Conservation (phyloP, 2,329 filamentous ascomycete species). For the Magnaporthales sp. region DNA sequence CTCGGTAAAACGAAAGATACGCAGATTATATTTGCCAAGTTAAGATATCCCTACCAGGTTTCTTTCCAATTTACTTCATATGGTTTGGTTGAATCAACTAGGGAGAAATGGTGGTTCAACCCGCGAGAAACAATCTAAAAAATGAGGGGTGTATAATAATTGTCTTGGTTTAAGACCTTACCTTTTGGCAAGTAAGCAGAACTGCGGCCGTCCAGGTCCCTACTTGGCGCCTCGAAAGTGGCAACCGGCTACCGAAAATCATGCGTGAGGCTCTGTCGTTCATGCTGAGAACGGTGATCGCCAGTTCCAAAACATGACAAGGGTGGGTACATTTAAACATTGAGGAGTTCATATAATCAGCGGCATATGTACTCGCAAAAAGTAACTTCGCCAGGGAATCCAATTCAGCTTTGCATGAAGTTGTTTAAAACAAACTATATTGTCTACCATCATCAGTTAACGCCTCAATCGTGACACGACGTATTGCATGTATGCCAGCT, state of each 20-base stretch:
- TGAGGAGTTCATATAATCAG: neutral
- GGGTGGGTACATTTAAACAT: neutral
- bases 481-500: neutral
- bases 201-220: neutral
- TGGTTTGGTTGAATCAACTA: neutral
- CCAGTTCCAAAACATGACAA: neutral
- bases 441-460: neutral
- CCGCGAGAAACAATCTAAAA: neutral
- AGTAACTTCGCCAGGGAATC: neutral
- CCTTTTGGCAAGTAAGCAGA: neutral
- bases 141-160: neutral
- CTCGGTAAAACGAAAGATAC: neutral
- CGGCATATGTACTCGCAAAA: neutral
- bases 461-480: neutral
- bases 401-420: neutral
- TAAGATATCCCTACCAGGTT: too few relatives aligned
- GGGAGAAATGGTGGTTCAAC: neutral
- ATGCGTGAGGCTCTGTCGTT: neutral
- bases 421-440: neutral
- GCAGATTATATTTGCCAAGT: neutral
- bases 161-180: neutral
- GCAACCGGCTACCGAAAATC: neutral
- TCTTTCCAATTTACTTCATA: too few relatives aligned
- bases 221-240: neutral
- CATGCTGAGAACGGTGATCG: neutral